These are phyloP conservation scores for Hemisphaericaspora xylofermentans DNA, from an alignment of 1,139 yeast species.

Conservation along the genomic window DNA sequence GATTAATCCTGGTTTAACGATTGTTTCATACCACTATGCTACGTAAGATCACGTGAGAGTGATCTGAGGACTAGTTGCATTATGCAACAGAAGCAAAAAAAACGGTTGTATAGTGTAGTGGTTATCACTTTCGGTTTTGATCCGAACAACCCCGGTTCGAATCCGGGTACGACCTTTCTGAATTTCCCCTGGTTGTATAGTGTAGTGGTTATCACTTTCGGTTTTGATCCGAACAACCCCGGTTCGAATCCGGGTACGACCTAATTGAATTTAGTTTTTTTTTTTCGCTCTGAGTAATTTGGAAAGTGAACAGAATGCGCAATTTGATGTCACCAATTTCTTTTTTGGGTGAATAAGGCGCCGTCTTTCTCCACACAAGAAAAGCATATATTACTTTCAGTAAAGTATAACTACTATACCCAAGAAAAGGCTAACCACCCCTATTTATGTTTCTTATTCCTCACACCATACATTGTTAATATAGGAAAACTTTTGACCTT, in stretches of 20 bases:
- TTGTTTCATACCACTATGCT: too few relatives aligned
- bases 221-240: constrained; percentile 80
- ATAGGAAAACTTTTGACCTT: too few relatives aligned
- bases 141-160: constrained; percentile 93
- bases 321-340: background rate
- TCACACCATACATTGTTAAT: too few relatives aligned
- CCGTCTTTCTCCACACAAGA: background rate
- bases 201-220: constrained; percentile 53
- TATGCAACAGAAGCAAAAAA: too few relatives aligned
- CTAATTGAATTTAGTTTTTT: background rate
- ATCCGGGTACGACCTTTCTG: constrained; percentile 85
- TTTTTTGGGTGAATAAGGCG: background rate
- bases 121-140: constrained; percentile 53
- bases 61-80: background rate
- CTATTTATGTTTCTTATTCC: too few relatives aligned
- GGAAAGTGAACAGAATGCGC: background rate
- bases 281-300: background rate
- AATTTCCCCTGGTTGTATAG: constrained; percentile 42
- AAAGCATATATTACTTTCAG: too few relatives aligned
- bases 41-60: background rate
- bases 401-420: too few relatives aligned
- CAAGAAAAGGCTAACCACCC: background rate
- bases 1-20: too few relatives aligned
- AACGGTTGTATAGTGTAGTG: constrained; percentile 51
- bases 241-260: constrained; percentile 59